phyloP scores from a whole-genome alignment of 176 grass and related monocot genomes.

The Thinopyrum elongatum region DNA sequence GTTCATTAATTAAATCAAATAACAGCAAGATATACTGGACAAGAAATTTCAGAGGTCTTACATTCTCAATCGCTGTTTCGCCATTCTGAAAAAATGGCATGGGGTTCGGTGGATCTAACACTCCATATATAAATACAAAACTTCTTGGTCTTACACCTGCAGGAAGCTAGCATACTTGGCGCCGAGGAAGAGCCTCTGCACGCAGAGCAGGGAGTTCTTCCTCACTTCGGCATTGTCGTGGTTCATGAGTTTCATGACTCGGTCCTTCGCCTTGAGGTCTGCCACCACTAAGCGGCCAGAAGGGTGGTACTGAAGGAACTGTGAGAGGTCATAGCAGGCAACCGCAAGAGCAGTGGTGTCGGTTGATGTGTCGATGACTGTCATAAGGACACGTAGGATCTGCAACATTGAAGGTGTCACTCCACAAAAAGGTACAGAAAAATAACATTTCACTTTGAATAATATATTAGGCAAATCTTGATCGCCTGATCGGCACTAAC shows the following conservation, averaged over 20 bases:
- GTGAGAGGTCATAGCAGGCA: constrained; percentile 91
- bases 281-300: constrained; percentile 64
- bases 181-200: constrained; percentile 98
- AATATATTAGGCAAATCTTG: neutral
- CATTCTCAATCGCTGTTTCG: constrained; percentile 29
- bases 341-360: constrained; percentile 85
- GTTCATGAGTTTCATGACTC: constrained; percentile 95
- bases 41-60: constrained; percentile 29
- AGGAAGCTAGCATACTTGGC: constrained; percentile 90
- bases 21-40: constrained; percentile 27
- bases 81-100: constrained; percentile 29
- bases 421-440: neutral
- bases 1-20: constrained; percentile 31
- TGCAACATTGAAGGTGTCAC: constrained; percentile 34
- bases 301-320: constrained; percentile 96
- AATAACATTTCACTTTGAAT: neutral
- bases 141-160: constrained; percentile 44
- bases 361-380: constrained; percentile 69
- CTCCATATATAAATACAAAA: constrained; percentile 42
- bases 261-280: constrained; percentile 89
- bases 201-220: constrained; percentile 74
- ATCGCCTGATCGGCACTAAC: neutral
- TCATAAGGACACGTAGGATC: constrained; percentile 86
- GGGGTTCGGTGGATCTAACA: constrained; percentile 25
- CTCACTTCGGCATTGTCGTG: constrained; percentile 85